Conservation (phyloP, 2,329 filamentous ascomycete genomes). For the Penicillium sp. region DNA sequence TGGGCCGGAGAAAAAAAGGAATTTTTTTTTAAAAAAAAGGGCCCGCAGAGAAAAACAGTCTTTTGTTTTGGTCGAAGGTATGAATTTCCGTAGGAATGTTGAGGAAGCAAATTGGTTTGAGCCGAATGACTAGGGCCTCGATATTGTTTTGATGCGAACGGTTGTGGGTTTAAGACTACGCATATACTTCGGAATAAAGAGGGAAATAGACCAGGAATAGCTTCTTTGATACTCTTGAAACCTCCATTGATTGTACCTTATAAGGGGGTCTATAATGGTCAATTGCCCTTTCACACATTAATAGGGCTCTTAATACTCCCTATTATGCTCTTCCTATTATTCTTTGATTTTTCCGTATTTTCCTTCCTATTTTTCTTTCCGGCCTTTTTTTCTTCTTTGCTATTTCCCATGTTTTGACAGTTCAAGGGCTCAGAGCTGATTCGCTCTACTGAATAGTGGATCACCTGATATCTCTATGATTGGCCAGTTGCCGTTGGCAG, state of each 20-base stretch:
- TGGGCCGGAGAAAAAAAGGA: constrained; percentile 2
- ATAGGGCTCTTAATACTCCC: background rate
- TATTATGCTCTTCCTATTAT: background rate
- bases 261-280: background rate
- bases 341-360: background rate
- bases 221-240: background rate
- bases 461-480: background rate
- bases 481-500: constrained; percentile 19
- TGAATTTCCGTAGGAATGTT: constrained; percentile 17
- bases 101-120: constrained; percentile 4
- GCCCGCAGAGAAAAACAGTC: constrained; percentile 8
- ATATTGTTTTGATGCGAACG: constrained; percentile 18
- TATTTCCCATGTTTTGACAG: constrained; percentile 8
- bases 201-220: background rate
- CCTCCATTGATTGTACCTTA: background rate
- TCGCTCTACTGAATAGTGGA: constrained; percentile 12
- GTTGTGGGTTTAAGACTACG: background rate
- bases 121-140: constrained; percentile 8
- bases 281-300: background rate
- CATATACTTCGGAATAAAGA: constrained; percentile 1
- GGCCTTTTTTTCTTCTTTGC: background rate
- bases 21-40: constrained; percentile 1
- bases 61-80: constrained; percentile 39
- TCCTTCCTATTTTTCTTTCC: background rate
- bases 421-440: constrained; percentile 9